Percentiles rank a stretch among this genome's conserved stretches.
phyloP scores from a whole-genome alignment of 1,284 basidiomycete genomes.

The Puccinia novopanici region DNA sequence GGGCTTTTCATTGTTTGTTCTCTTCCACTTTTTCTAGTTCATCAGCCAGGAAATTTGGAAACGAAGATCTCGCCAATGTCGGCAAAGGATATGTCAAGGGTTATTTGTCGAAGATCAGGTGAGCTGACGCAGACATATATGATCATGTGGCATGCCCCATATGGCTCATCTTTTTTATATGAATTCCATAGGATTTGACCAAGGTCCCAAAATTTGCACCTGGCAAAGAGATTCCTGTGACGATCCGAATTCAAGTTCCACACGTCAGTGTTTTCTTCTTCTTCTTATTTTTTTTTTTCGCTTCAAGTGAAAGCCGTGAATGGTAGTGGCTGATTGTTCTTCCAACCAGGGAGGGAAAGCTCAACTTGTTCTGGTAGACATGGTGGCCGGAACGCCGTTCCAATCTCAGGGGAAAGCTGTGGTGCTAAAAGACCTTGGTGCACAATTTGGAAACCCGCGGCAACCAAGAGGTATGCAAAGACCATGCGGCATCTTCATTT shows the following conservation, averaged over 20 bases:
- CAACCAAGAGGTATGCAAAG: conserved; percentile 1
- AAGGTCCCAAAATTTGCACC: background rate
- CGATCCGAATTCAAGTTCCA: conserved; percentile 4
- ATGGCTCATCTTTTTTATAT: background rate
- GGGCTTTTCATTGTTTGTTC: background rate
- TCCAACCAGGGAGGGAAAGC: conserved; percentile 2
- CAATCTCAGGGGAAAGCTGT: background rate
- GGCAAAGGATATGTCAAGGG: conserved; percentile 5
- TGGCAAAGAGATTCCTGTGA: conserved; percentile 10
- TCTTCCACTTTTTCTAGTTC: background rate
- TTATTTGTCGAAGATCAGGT: conserved; percentile 23
- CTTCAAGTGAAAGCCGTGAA: background rate
- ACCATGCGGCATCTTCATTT: too few species aligned
- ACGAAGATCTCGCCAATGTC: background rate
- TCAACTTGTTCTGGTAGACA: conserved; percentile 11
- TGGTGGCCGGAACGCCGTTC: background rate
- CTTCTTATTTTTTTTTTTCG: background rate
- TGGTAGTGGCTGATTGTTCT: background rate
- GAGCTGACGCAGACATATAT: background rate
- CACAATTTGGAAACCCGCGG: background rate
- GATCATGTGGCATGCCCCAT: background rate
- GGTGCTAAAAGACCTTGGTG: conserved; percentile 3
- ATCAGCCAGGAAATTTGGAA: conserved; percentile 27
- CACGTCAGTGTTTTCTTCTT: background rate
- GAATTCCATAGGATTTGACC: background rate